These are phyloP conservation scores for Monilinia fructicola DNA, from an alignment of 2,329 filamentous ascomycete genomes.

Conservation along the genomic window DNA sequence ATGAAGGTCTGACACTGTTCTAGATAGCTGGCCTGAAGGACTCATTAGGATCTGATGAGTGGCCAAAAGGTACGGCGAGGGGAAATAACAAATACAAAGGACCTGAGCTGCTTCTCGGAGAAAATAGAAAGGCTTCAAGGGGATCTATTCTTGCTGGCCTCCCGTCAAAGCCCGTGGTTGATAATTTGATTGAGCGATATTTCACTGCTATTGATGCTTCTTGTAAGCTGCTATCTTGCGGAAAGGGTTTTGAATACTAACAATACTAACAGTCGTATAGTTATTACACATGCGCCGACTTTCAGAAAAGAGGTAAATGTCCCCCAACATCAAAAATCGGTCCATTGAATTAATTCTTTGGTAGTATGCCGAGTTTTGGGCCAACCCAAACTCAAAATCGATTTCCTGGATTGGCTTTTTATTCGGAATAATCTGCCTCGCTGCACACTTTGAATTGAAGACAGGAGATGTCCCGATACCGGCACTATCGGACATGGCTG, in stretches of 20 bases:
- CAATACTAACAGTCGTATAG: constrained; percentile 13
- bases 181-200: constrained; percentile 52
- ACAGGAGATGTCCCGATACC: constrained; percentile 17
- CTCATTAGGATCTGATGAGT: constrained; percentile 45
- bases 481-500: constrained; percentile 48
- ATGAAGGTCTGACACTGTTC: constrained; percentile 42
- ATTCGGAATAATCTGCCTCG: constrained; percentile 35
- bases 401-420: constrained; percentile 55
- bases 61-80: constrained; percentile 7
- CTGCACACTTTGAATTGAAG: constrained; percentile 19
- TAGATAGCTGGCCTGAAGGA: constrained; percentile 61
- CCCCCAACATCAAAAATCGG: too few species aligned
- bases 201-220: constrained; percentile 53
- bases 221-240: constrained; percentile 44
- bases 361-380: constrained; percentile 40
- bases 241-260: not conserved
- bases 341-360: constrained; percentile 19
- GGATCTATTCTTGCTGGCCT: constrained; percentile 50
- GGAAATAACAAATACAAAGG: constrained; percentile 13
- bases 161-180: constrained; percentile 48
- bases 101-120: constrained; percentile 34
- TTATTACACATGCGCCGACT: constrained; percentile 50
- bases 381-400: constrained; percentile 37
- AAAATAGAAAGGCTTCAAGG: constrained; percentile 39
- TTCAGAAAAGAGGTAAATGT: constrained; percentile 46